Evolutionary conservation across 1,284 basidiomycete species (phyloP), one percentile per base, ranked within the genome.

Genomic region (Pyrrhoderma lamaoense): DNA sequence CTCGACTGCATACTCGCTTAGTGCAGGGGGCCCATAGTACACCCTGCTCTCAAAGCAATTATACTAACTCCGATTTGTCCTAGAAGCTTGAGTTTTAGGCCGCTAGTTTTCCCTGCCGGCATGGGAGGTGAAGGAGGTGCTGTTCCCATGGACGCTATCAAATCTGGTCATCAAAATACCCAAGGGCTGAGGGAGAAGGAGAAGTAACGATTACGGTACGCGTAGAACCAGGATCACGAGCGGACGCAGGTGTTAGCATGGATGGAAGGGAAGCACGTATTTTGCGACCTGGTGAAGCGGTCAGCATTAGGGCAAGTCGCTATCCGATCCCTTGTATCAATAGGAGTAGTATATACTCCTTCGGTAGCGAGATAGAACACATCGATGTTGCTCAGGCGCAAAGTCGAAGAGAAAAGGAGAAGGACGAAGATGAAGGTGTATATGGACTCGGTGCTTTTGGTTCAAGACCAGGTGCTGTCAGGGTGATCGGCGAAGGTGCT

Each of bases 1-100:
- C 1, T 97, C 93, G 13, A 98, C 95, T 0, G 94, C 95, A 2
- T 98, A 98, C 67, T 96, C 93, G 1, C 77, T 98, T 34, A 95
- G 93, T 1, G 91, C 94, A 0, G 94, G 94, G 94, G 94, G 5
- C 94, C 95, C 1, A 97, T 98, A 58, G 91, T 96, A 0, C 94
- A 98, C 61, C 95, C 95, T 0, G 91, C 89, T 2, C 75, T 95
- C 18, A 89, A 89, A 58, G 89, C 91, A 1, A 75, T 98, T 47
- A 84, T 98, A 8, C 71, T 98, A 22, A 97, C 95, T 0, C 94
- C 94, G 4, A 96, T 98, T 58, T 94, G 92, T 61, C 94, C 95
- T 22, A 79, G 95, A 42, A 93, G 90, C 59, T 72, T 98, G 34
- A 93, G 89, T 45, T 98, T 98, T 68, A 76, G 94, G 8, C 91